These are phyloP conservation scores for Cytospora schulzeri DNA, from an alignment of 2,329 filamentous ascomycete species.

Conservation along the genomic window DNA sequence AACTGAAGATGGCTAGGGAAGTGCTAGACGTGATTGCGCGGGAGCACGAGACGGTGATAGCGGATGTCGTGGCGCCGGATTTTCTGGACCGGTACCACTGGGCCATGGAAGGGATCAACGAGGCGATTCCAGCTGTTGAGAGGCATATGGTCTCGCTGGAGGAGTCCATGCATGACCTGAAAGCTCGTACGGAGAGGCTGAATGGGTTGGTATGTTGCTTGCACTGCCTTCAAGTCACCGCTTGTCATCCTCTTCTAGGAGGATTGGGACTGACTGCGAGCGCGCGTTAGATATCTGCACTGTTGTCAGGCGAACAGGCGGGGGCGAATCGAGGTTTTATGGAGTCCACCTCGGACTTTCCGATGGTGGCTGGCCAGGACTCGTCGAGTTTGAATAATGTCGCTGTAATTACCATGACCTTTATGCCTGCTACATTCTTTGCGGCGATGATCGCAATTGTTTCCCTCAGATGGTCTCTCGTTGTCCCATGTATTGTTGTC, in stretches of 20 bases:
- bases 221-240: conserved; percentile 13
- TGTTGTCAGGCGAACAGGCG: conserved; percentile 33
- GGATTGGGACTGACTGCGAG: conserved; percentile 23
- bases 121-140: conserved; percentile 32
- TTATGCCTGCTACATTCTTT: conserved; percentile 35
- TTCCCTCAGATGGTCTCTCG: conserved; percentile 26
- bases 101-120: conserved; percentile 29
- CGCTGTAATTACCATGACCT: conserved; percentile 34
- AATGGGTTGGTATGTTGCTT: conserved; percentile 32
- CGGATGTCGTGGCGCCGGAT: conserved; percentile 10
- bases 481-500: conserved; percentile 13
- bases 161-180: conserved; percentile 33
- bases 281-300: conserved; percentile 31
- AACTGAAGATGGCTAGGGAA: conserved; percentile 29
- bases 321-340: conserved; percentile 29
- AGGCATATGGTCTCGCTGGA: conserved; percentile 31
- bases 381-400: conserved; percentile 32
- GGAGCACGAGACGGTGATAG: conserved; percentile 21
- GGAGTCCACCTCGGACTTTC: conserved; percentile 7
- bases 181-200: conserved; percentile 33
- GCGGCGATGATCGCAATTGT: conserved; percentile 34
- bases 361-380: background rate
- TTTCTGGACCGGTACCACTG: conserved; percentile 24
- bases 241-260: conserved; percentile 19
- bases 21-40: conserved; percentile 29